phyloP scores from a whole-genome alignment of 495 filamentous ascomycete species.

The Neurospora sp. region DNA sequence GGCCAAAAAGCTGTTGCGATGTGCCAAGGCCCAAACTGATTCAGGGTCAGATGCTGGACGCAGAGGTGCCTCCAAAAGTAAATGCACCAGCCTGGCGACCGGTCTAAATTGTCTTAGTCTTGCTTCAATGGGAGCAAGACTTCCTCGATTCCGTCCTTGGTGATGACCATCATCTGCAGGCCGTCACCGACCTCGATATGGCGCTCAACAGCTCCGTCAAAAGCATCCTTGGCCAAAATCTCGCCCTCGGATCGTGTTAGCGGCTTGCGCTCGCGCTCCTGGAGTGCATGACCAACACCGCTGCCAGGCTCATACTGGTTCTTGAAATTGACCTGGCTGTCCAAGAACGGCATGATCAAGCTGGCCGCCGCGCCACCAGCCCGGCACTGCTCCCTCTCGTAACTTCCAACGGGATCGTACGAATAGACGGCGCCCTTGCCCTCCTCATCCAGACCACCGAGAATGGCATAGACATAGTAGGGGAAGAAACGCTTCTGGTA shows the following conservation, averaged over 20 bases:
- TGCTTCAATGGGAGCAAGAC: conserved; percentile 74
- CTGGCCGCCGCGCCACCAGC: conserved; percentile 92
- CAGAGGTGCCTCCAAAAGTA: not conserved
- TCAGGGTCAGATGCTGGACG: not conserved
- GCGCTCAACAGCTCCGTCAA: conserved; percentile 93
- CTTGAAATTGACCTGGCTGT: conserved; percentile 99
- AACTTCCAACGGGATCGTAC: conserved; percentile 94
- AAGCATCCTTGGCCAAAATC: conserved; percentile 87
- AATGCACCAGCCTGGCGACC: not conserved
- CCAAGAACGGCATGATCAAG: conserved; percentile 97
- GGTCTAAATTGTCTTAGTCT: conserved; percentile 37
- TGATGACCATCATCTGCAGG: conserved; percentile 90
- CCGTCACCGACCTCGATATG: conserved; percentile 98
- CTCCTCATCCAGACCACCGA: conserved; percentile 89
- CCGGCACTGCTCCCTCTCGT: conserved; percentile 91
- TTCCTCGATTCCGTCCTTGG: conserved; percentile 80
- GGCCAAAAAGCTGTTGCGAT: not conserved
- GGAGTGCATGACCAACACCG: conserved; percentile 69
- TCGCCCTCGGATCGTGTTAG: conserved; percentile 66
- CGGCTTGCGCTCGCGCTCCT: conserved; percentile 53
- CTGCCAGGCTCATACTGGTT: conserved; percentile 93
- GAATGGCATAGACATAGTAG: conserved; percentile 88
- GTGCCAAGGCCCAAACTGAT: not conserved
- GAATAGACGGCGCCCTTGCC: conserved; percentile 91
- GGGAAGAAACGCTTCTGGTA: conserved; percentile 98